Evolutionary conservation across 1,284 basidiomycete species (phyloP).

Genomic region (Irpex sp.): DNA sequence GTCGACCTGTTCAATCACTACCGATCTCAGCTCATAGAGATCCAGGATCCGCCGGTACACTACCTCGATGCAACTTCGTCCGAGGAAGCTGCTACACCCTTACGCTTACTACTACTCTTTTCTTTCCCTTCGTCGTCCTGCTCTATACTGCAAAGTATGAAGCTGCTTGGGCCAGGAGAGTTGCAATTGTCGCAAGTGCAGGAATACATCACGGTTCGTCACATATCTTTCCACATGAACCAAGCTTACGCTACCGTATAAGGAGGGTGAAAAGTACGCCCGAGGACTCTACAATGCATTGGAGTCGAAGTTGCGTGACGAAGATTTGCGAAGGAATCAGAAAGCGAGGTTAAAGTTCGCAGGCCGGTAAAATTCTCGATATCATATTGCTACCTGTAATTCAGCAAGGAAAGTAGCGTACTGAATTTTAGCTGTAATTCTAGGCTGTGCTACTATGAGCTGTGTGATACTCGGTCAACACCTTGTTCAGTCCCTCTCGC

Average conservation of each 20-base stretch:
- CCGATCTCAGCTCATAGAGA: slow-evolving; percentile 28
- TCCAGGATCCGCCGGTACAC: slow-evolving; percentile 41
- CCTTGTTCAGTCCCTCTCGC: slow-evolving; percentile 46
- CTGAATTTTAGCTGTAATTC: neutral
- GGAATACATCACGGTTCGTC: slow-evolving; percentile 47
- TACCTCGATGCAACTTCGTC: slow-evolving; percentile 66
- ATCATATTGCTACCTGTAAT: neutral
- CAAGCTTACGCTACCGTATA: neutral
- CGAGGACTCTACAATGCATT: slow-evolving; percentile 30
- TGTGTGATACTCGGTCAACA: slow-evolving; percentile 28
- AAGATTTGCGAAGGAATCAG: slow-evolving; percentile 31
- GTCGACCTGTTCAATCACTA: neutral
- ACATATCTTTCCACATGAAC: neutral
- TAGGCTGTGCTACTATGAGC: neutral
- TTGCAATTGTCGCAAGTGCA: slow-evolving; percentile 43
- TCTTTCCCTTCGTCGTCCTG: slow-evolving; percentile 44
- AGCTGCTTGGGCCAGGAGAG: slow-evolving; percentile 58
- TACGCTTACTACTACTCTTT: slow-evolving; percentile 57
- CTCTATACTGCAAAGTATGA: slow-evolving; percentile 52
- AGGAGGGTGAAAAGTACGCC: slow-evolving; percentile 37
- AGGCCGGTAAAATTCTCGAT: neutral
- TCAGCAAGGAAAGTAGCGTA: neutral
- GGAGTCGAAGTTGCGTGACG: slow-evolving; percentile 32
- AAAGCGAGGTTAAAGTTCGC: slow-evolving; percentile 30
- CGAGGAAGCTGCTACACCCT: slow-evolving; percentile 59